phyloP scores from a whole-genome alignment of 2,329 filamentous ascomycete genomes.

The Tolypocladium paradoxum region DNA sequence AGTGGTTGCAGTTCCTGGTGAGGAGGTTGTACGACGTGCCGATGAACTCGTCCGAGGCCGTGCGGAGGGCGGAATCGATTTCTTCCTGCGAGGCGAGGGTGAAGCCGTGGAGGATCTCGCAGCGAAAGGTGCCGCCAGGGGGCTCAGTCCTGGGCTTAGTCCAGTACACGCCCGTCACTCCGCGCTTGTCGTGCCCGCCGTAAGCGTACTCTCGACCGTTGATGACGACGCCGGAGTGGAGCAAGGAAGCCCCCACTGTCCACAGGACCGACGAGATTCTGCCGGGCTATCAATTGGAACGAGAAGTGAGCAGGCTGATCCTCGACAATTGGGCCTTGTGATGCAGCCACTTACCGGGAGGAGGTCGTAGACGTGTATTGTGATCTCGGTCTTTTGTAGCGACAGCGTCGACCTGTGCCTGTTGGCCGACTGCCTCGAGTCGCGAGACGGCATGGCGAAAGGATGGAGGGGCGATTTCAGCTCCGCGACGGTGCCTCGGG shows the following conservation, averaged over 20 bases:
- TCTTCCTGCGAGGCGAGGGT: slow-evolving; percentile 58
- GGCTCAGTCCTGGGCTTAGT: slow-evolving; percentile 62
- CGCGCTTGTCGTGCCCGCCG: slow-evolving; percentile 63
- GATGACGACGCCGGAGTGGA: slow-evolving; percentile 77
- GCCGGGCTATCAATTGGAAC: slow-evolving; percentile 43
- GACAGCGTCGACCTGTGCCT: slow-evolving; percentile 56
- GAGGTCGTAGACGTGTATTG: slow-evolving; percentile 70
- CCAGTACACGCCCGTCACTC: slow-evolving; percentile 73
- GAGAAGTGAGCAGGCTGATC: not conserved
- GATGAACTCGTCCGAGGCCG: slow-evolving; percentile 60
- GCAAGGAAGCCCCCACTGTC: slow-evolving; percentile 64
- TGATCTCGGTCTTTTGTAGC: slow-evolving; percentile 60
- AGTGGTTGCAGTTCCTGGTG: slow-evolving; percentile 82
- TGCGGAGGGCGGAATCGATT: slow-evolving; percentile 58
- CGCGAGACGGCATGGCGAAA: slow-evolving; percentile 15
- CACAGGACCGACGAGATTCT: slow-evolving; percentile 67
- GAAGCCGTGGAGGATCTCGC: slow-evolving; percentile 69
- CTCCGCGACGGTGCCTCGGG: not conserved
- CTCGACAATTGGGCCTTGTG: not conserved
- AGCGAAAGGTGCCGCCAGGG: slow-evolving; percentile 66
- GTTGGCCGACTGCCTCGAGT: slow-evolving; percentile 14
- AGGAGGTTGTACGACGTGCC: slow-evolving; percentile 73
- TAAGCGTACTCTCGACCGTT: slow-evolving; percentile 75
- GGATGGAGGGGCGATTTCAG: not conserved
- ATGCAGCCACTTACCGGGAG: slow-evolving; percentile 45